phyloP scores from a whole-genome alignment of 1,284 basidiomycete species.

The Ganoderma resinaceum region DNA sequence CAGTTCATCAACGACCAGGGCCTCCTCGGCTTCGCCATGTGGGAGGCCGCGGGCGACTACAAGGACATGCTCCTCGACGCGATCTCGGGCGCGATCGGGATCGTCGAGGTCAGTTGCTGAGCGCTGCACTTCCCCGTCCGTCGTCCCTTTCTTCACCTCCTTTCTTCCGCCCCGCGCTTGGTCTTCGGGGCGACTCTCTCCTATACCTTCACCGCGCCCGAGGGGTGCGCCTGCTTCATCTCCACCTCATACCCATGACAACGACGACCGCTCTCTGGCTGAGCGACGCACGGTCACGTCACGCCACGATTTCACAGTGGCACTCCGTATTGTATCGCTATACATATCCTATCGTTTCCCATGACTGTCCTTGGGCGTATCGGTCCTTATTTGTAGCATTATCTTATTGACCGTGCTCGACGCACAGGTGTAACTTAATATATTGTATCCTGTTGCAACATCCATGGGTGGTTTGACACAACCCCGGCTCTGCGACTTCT shows the following conservation, averaged over 20 bases:
- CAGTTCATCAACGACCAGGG: slow-evolving; percentile 57
- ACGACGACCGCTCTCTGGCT: slow-evolving; percentile 2
- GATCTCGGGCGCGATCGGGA: slow-evolving; percentile 45
- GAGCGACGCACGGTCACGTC: slow-evolving; percentile 8
- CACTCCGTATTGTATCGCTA: slow-evolving; percentile 27
- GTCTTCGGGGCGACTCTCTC: background rate
- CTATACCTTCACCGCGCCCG: slow-evolving; percentile 13
- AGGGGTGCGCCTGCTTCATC: slow-evolving; percentile 1
- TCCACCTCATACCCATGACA: background rate
- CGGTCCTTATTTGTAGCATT: slow-evolving; percentile 24
- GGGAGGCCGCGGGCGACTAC: slow-evolving; percentile 67
- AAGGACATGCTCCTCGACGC: slow-evolving; percentile 61
- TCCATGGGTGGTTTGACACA: background rate
- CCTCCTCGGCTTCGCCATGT: slow-evolving; percentile 68
- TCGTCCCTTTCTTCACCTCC: slow-evolving; percentile 3
- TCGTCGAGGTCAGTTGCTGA: slow-evolving; percentile 34
- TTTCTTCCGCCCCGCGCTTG: background rate
- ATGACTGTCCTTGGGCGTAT: slow-evolving; percentile 21
- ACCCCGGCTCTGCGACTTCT: background rate
- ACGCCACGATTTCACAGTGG: slow-evolving; percentile 10
- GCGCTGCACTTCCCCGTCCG: background rate
- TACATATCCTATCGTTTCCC: slow-evolving; percentile 21
- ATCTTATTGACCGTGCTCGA: slow-evolving; percentile 29
- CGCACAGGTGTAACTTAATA: slow-evolving; percentile 23
- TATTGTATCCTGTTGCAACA: slow-evolving; percentile 5